Evolutionary conservation across 345 rosid species (phyloP), one percentile per base, ranked within the genome.

Genomic region (Brassica incana): DNA sequence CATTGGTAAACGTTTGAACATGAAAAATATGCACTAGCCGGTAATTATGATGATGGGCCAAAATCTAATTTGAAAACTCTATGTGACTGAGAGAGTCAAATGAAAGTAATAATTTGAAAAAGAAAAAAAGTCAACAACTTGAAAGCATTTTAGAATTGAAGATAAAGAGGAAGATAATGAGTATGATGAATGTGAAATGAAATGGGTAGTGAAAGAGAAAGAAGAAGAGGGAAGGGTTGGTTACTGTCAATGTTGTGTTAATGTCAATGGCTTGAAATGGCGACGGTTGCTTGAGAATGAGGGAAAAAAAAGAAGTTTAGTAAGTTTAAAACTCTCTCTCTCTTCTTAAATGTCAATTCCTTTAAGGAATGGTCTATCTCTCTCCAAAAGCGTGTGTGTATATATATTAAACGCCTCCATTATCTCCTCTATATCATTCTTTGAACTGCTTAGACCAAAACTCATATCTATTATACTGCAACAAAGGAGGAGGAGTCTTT

Each of bases 261-360:
- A 12, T 78, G 82, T 75, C 69, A 79, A 74, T 85, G 79, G 71
- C 27, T 69, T 62, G 67, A 60, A 67, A 71, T 76, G 48, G 16
- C 56, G 70, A 75, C 48, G 75, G 83, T 91, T 93, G 95, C 97
- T 93, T 91, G 72, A 85, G 71, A 87, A 50, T 43, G 67, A 67
- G 91, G 98, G 36, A 91, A 87, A 60, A 12, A 52, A 30, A 48
- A 68, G 65, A 29, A 29, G 32, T 29, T 74, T 18, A 75, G 72
- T 69, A 85, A 76, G 10, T 54, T 69, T 69, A 69, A 36, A 12
- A n/a, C 32, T 29, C 45, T 83, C 78, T 82, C 52, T 83, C 78
- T 82, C 78, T 84, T 29, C 48, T 80, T 84, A 71, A 83, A 81
- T 12, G 88, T 86, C 91, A 88, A 83, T 90, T 87, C 82, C 88